Base-by-base conservation (phyloP, 805 yeast species). In the Pichia thaimueangensis region DNA sequence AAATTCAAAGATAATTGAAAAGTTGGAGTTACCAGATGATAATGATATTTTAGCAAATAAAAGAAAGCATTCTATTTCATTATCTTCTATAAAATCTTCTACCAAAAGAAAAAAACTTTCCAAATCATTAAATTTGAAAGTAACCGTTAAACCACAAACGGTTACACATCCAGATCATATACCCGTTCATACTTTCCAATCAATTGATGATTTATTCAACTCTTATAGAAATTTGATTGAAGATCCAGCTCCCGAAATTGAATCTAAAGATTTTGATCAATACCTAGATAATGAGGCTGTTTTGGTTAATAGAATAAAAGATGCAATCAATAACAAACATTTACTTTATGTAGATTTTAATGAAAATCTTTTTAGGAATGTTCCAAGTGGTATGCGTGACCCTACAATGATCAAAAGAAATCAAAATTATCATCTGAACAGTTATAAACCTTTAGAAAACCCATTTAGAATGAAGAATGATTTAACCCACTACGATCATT, bases 401-500 rank as follows among this genome's bases (percentile, higher is more conserved):
- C 65, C 67, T 12, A 64, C 69, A 6, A 61, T 64, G 63, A 57
- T 64, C 15, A 63, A 63, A 42, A 54, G 51, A 21, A 63, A 64
- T 40, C 50, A 51, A 4, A 51, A 52, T 31, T 54, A 57, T 29
- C 62, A 66, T 16, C 40, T 53, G 27, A 54, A 50, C 30, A 54
- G 51, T 36, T 59, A 50, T 29, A 58, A 50, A 35, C 57, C 66
- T 0, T 66, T 73, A 2, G 64, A 66, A 39, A 61, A 68, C 16
- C 79, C 76, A 23, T 76, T 63, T 38, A 43, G 63, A 36, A 28
- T 54, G 30, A 55, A 56, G 35, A 54, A 58, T 35, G 66, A 62
- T 35, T 48, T 64, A 55, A 76, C 89, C 0, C 81, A 76, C 53
- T 73, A 74, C 35, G 97, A 89, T 54, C 81, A 85, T 59, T 63